A percentile compares a stretch with the other conserved stretches of the same genome.
These are phyloP conservation scores for Pisolithus tinctorius DNA, from an alignment of 768 basidiomycete genomes.

Conservation along the genomic window DNA sequence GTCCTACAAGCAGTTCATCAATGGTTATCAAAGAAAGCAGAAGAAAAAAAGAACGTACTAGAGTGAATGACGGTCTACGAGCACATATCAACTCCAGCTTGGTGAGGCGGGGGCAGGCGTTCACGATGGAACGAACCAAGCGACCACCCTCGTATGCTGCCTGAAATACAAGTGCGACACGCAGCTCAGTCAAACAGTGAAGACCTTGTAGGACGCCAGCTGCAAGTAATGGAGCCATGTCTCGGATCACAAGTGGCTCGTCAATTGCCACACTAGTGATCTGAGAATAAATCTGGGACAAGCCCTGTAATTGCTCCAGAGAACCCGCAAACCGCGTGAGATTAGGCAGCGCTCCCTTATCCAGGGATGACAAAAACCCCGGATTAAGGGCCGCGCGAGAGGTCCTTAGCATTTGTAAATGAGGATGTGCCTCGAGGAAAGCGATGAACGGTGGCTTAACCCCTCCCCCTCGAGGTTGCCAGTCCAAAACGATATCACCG, in stretches of 20 bases:
- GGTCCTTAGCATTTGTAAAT: slow-evolving; percentile 42
- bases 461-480: slow-evolving; percentile 33
- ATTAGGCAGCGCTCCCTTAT: slow-evolving; percentile 37
- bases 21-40: neutral
- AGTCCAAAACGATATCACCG: slow-evolving; percentile 61
- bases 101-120: slow-evolving; percentile 57
- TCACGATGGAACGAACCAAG: slow-evolving; percentile 57
- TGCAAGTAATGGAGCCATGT: slow-evolving; percentile 57
- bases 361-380: slow-evolving; percentile 44
- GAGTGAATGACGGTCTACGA: slow-evolving; percentile 65
- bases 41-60: slow-evolving; percentile 36
- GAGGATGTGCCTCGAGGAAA: slow-evolving; percentile 63
- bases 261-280: slow-evolving; percentile 56
- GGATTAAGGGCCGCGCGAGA: slow-evolving; percentile 51
- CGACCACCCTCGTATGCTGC: slow-evolving; percentile 70
- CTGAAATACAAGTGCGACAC: slow-evolving; percentile 62
- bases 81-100: slow-evolving; percentile 62
- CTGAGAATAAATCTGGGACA: slow-evolving; percentile 40
- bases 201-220: slow-evolving; percentile 54
- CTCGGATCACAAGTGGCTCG: slow-evolving; percentile 61
- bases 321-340: slow-evolving; percentile 62
- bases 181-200: slow-evolving; percentile 49
- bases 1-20: slow-evolving; percentile 10
- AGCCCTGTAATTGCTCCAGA: slow-evolving; percentile 56
- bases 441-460: slow-evolving; percentile 53